phyloP scores from a whole-genome alignment of 225 moss, liverwort and hornwort species.

The Asterella californica region DNA sequence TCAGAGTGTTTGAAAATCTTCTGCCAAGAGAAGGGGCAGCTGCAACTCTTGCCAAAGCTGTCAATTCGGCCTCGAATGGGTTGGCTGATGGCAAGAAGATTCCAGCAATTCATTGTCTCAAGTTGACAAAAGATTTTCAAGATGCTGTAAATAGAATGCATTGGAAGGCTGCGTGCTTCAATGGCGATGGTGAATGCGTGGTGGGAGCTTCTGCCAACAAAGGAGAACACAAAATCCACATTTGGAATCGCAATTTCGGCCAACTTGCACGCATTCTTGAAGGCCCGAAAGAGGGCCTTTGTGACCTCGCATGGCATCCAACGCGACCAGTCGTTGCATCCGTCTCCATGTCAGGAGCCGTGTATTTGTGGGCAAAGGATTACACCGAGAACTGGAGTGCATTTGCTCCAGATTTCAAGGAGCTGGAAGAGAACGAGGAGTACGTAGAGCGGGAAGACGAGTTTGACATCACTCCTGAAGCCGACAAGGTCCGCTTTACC shows the following conservation, averaged over 20 bases:
- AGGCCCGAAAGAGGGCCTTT: constrained; percentile 95
- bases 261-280: constrained; percentile 97
- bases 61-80: constrained; percentile 31
- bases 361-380: constrained; percentile 98
- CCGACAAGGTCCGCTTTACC: constrained; percentile 54
- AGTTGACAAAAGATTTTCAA: constrained; percentile 84
- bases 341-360: constrained; percentile 85
- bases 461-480: constrained; percentile 87
- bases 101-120: constrained; percentile 61
- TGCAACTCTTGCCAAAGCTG: constrained; percentile 53
- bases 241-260: constrained; percentile 98
- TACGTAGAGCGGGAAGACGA: constrained; percentile 97
- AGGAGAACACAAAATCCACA: constrained; percentile 98
- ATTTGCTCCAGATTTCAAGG: constrained; percentile 99
- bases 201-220: constrained; percentile 98
- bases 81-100: constrained; percentile 41
- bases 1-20: constrained; percentile 88
- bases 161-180: constrained; percentile 97
- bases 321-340: constrained; percentile 96
- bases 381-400: constrained; percentile 99
- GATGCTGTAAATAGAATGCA: constrained; percentile 98
- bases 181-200: constrained; percentile 95
- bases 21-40: constrained; percentile 65
- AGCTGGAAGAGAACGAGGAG: constrained; percentile 98
- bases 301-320: constrained; percentile 98